Evolutionary conservation across 2,329 filamentous ascomycete genomes (phyloP), one percentile per base, ranked within the genome.

Genomic region (Blastomyces parvus): DNA sequence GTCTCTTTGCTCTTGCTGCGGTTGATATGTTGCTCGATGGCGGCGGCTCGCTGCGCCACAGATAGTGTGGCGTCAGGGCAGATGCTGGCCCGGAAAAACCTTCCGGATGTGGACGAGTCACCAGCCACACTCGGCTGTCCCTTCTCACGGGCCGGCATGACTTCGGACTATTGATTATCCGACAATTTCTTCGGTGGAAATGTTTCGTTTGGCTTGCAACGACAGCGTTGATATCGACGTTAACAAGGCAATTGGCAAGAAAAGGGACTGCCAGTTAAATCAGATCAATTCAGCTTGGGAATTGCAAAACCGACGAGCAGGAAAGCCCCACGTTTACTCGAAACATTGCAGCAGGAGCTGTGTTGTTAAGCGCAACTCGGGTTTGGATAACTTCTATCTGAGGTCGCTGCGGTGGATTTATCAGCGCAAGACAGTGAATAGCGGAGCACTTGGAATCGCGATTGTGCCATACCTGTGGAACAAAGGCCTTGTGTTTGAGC

Each of bases 41-140:
- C 67, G 2, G 67, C 67, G 46, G 66, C 60, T 59, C 67, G 48
- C 62, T 69, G 65, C 65, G 67, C 67, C 65, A 69, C 67, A 50
- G 65, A 65, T 30, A 59, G 63, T 7, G 62, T 62, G 62, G 64
- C 63, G 19, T 60, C 64, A 22, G 64, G 62, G 4, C 33, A 40
- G 2, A 57, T 57, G 9, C 48, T 27, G 17, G 60, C 2, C 22
- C 60, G 60, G 60, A 62, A 53, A 56, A 62, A 62, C 48, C 19
- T 62, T 11, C 60, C 52, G 6, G 19, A 25, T 52, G 25, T 2
- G 40, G 40, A 30, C 19, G 11, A 17, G 13, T 57, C 40, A 59
- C 40, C 57, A 59, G 57, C 57, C 57, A 59, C 57, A 59, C 25
- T 40, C 27, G 42, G 57, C 40, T 3, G 40, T 7, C 3, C 19